phyloP scores from a whole-genome alignment of 345 rosid species.

The Brassica nigra region DNA sequence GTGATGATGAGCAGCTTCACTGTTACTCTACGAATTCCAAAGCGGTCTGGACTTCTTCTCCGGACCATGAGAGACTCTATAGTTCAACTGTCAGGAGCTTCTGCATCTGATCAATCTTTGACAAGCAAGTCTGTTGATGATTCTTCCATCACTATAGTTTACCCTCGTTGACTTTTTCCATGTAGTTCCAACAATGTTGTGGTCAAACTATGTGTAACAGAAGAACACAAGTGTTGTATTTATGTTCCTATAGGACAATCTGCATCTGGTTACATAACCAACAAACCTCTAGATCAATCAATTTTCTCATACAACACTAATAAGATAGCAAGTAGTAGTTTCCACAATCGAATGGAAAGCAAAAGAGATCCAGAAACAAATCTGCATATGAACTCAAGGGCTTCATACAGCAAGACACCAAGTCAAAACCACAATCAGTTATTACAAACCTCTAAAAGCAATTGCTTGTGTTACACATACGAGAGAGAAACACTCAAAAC shows the following conservation, averaged over 20 bases:
- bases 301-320: background rate
- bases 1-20: conserved; percentile 52
- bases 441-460: background rate
- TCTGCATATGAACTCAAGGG: background rate
- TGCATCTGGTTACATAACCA: background rate
- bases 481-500: background rate
- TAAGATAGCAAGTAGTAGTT: background rate
- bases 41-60: conserved; percentile 41
- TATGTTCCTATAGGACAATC: background rate
- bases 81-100: background rate
- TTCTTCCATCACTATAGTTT: conserved; percentile 36
- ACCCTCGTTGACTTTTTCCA: conserved; percentile 4
- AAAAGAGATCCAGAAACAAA: background rate
- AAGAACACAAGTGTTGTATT: background rate
- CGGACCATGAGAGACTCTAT: conserved; percentile 8
- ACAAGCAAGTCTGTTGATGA: conserved; percentile 38
- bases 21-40: conserved; percentile 45
- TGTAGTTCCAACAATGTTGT: background rate
- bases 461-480: background rate
- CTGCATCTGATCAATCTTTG: background rate
- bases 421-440: background rate
- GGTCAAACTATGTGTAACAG: background rate
- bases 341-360: background rate
- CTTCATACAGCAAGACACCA: background rate
- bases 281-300: background rate